These are phyloP conservation scores for Lentinula sp. DNA, from an alignment of 768 basidiomycete genomes.

Conservation along the genomic window DNA sequence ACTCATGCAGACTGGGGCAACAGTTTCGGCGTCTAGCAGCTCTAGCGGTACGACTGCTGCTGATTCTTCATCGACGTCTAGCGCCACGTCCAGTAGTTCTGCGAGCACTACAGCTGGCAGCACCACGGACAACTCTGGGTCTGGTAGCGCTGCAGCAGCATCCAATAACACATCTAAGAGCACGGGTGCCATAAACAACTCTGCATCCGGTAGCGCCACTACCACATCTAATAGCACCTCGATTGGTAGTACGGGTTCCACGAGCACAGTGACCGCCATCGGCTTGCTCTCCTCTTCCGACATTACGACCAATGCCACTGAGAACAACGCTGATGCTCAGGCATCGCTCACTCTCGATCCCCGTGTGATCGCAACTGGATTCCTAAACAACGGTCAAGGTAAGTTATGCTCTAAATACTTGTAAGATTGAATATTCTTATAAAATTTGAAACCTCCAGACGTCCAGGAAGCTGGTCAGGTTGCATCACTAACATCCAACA, in stretches of 20 bases:
- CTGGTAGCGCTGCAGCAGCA: neutral
- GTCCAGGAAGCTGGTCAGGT: constrained; percentile 32
- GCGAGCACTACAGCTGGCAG: constrained; percentile 6
- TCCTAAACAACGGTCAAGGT: constrained; percentile 45
- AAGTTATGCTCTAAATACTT: constrained; percentile 5
- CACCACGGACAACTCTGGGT: constrained; percentile 2
- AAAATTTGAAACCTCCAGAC: neutral
- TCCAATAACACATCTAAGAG: constrained; percentile 5
- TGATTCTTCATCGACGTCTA: neutral
- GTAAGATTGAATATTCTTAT: neutral
- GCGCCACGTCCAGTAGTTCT: neutral
- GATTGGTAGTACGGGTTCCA: neutral
- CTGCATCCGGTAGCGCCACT: neutral
- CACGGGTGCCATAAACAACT: constrained; percentile 1
- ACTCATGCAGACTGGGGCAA: constrained; percentile 20
- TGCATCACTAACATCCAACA: constrained; percentile 44
- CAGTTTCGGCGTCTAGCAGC: constrained; percentile 6
- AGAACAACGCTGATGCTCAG: constrained; percentile 4
- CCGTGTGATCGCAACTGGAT: constrained; percentile 39
- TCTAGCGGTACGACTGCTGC: constrained; percentile 6
- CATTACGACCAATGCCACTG: neutral
- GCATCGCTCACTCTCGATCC: constrained; percentile 36
- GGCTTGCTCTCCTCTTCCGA: neutral
- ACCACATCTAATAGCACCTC: neutral
- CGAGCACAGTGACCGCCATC: neutral